Percentiles rank a stretch among this genome's conserved stretches.
phyloP scores from a whole-genome alignment of 495 filamentous ascomycete genomes.

The Penicillium diatomitis region DNA sequence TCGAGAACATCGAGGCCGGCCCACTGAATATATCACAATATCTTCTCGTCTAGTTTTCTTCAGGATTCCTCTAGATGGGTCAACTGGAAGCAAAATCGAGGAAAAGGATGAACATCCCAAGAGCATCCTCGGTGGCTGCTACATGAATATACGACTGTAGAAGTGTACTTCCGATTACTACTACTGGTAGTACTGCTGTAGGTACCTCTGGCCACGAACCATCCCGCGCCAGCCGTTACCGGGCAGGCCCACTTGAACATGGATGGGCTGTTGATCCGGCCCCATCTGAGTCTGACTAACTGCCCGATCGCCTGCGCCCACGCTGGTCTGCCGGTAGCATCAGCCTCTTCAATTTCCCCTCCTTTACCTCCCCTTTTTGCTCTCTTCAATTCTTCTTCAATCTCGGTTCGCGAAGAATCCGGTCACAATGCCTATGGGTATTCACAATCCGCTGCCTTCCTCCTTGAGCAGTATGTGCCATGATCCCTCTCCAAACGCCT shows the following conservation, averaged over 20 bases:
- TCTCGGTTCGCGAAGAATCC: neutral
- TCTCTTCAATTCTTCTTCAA: too few relatives aligned
- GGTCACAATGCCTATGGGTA: conserved; percentile 48
- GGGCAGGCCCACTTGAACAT: conserved; percentile 23
- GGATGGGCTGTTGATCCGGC: conserved; percentile 3
- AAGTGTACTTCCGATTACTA: too few relatives aligned
- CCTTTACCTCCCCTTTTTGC: conserved; percentile 1
- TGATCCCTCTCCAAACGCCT: conserved; percentile 2
- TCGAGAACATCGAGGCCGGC: too few relatives aligned
- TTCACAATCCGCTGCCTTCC: conserved; percentile 61
- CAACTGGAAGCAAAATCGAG: too few relatives aligned
- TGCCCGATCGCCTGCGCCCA: conserved; percentile 6
- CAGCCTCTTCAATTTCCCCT: conserved; percentile 8
- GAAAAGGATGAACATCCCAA: too few relatives aligned
- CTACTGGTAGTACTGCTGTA: too few relatives aligned
- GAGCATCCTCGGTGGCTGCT: too few relatives aligned
- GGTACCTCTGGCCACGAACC: conserved; percentile 6
- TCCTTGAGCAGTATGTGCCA: conserved; percentile 50
- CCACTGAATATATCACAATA: too few relatives aligned
- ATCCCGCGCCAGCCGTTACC: conserved; percentile 19
- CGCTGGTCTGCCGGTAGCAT: neutral
- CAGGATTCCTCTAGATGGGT: too few relatives aligned
- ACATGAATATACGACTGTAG: too few relatives aligned
- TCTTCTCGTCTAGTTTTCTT: too few relatives aligned
- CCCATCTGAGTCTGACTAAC: conserved; percentile 21